Base-by-base conservation (phyloP, 495 filamentous ascomycete species). In the Cryomyces minteri region DNA sequence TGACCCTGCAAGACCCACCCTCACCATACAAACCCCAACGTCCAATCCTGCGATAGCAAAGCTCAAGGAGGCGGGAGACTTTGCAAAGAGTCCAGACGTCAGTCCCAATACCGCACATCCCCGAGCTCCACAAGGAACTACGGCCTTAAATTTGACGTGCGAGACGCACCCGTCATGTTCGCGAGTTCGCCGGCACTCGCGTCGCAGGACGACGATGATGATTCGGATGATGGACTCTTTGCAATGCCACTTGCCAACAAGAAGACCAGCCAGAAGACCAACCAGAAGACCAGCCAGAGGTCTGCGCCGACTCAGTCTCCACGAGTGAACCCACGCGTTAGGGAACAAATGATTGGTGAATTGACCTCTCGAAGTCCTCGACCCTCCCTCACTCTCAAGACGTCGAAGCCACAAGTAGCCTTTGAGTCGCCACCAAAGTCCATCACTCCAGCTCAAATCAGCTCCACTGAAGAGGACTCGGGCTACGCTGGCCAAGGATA, bases 161-260 rank as follows among this genome's bases (percentile, higher is more conserved):
- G 75, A 64, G 52, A 63, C 57, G 30, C 53, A 40, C 43, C 58
- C 47, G 58, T 65, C 38, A 48, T 55, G 31, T 62, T 63, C 45
- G 53, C 49, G 36, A 59, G 51, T 29, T 52, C 25, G 49, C 70
- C 62, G 30, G 68, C 58, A 44, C 56, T 61, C 50, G 59, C 62
- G 32, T 59, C 73, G 45, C 66, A 75, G 12, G 76, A 80, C 43
- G 79, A 74, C 10, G 82, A 80, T 46, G 82, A 85, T 46, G 85
- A 93, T 64, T 93, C 86, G 4, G 88, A 98, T 55, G 87, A 95
- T 61, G 88, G 87, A 4, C 69, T 99, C 11, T 99, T 96, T 55
- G 87, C 86, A 28, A 75, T 88, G 38, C 90, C 86, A 18, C 69
- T 93, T 36, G 64, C 73, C 40, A 76, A 72, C 39, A 72, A 66